Evolutionary conservation across 2,329 filamentous ascomycete genomes (phyloP).

Genomic region (Drechslera avenae): DNA sequence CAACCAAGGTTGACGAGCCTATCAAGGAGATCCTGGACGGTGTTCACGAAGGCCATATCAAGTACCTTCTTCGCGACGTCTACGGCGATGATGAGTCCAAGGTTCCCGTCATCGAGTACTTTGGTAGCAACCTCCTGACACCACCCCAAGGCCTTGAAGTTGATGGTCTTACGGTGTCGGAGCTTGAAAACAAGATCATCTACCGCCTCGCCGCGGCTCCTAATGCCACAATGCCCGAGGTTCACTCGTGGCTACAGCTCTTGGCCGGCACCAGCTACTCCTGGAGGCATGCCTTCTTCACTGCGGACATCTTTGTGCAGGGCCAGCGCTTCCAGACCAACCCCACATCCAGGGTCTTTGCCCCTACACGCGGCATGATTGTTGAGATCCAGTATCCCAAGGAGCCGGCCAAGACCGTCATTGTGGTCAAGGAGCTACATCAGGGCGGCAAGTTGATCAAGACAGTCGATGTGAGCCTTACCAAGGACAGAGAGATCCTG

Average conservation of each 20-base stretch:
- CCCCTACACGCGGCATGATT: slow-evolving; percentile 81
- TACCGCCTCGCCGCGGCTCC: slow-evolving; percentile 82
- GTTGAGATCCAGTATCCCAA: slow-evolving; percentile 87
- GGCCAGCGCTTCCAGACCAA: slow-evolving; percentile 98
- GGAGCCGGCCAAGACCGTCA: slow-evolving; percentile 80
- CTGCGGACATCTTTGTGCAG: slow-evolving; percentile 90
- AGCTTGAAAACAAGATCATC: slow-evolving; percentile 78
- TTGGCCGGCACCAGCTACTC: slow-evolving; percentile 84
- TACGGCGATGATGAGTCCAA: slow-evolving; percentile 74
- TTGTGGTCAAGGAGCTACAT: slow-evolving; percentile 85
- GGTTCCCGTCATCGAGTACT: slow-evolving; percentile 90
- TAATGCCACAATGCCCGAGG: slow-evolving; percentile 73
- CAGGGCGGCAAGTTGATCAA: slow-evolving; percentile 85
- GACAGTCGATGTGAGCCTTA: slow-evolving; percentile 83
- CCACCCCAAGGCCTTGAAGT: slow-evolving; percentile 69
- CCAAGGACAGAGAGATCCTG: slow-evolving; percentile 76
- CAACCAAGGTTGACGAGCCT: slow-evolving; percentile 87
- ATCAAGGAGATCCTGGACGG: slow-evolving; percentile 92
- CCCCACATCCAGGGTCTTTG: slow-evolving; percentile 89
- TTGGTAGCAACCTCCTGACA: slow-evolving; percentile 84
- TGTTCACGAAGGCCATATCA: slow-evolving; percentile 87
- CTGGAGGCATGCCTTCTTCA: slow-evolving; percentile 94
- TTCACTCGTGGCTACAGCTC: slow-evolving; percentile 85
- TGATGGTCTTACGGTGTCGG: slow-evolving; percentile 82
- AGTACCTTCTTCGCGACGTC: slow-evolving; percentile 75